Evolutionary conservation across 257 asterid genomes (phyloP).

Genomic region (Dorcoceras hygrometricum): DNA sequence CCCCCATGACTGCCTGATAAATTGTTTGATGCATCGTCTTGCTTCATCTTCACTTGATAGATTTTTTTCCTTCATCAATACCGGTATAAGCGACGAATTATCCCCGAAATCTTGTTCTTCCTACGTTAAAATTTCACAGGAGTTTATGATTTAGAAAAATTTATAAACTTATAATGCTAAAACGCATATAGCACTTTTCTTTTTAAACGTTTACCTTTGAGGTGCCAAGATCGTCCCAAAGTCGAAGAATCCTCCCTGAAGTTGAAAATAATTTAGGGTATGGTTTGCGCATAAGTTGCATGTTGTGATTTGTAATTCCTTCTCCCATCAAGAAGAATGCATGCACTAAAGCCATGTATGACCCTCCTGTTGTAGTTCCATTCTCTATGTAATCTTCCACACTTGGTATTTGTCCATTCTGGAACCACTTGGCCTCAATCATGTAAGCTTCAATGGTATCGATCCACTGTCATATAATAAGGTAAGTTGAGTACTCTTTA

Average conservation of each 20-base stretch:
- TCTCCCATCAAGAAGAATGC: constrained; percentile 27
- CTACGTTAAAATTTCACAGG: neutral
- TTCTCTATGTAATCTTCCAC: constrained; percentile 24
- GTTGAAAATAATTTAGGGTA: constrained; percentile 24
- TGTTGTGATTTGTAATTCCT: constrained; percentile 16
- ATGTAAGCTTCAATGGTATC: constrained; percentile 24
- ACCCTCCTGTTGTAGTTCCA: constrained; percentile 26
- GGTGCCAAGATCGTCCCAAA: constrained; percentile 32
- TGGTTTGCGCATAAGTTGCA: constrained; percentile 18
- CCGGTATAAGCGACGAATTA: constrained; percentile 16
- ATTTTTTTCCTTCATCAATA: constrained; percentile 22
- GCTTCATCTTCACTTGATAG: neutral
- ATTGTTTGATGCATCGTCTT: neutral
- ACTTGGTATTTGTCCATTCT: constrained; percentile 19
- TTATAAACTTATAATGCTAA: too few species aligned
- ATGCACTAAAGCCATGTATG: constrained; percentile 32
- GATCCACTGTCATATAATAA: constrained; percentile 20
- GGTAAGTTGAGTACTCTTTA: too few species aligned
- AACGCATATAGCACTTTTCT: too few species aligned
- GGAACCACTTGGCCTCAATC: constrained; percentile 27
- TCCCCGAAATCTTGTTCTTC: constrained; percentile 25
- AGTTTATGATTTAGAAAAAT: too few species aligned
- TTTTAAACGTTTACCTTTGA: constrained; percentile 17
- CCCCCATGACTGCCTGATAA: neutral
- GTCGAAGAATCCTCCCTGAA: constrained; percentile 30